Base-by-base conservation (phyloP, 2,329 filamentous ascomycete species). In the Penicillium sp. region DNA sequence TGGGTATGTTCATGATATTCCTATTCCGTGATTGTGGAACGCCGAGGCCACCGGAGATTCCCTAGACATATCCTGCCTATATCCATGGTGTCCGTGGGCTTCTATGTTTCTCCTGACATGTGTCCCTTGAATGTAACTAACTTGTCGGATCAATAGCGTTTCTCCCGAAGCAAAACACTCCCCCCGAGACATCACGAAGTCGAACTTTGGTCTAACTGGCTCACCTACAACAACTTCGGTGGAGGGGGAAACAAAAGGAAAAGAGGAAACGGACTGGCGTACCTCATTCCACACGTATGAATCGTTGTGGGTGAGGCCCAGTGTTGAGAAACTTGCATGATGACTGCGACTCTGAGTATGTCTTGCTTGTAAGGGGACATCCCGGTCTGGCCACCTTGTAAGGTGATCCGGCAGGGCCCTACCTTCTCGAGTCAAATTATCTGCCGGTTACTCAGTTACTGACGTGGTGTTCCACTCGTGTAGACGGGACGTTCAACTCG, bases 401-500 rank as follows among this genome's bases (percentile, higher is more conserved):
- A 49, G 51, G 49, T 55, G 59, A 54, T 51, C 52, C 52, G 52
- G 44, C 60, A 57, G 33, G 46, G 48, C 48, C 52, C 48, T 55
- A 58, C 46, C 55, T 55, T 51, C 52, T 49, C 43, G 27, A 52
- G 55, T 51, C 48, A 49, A 46, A 53, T 7, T 54, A 56, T 66
- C 60, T 67, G 60, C 59, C 70, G 59, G 66, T 65, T 63, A 65
- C 65, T 68, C 64, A 67, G 64, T 70, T 74, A 65, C 71, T 76
- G 69, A 75, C 62, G 55, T 75, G 65, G 64, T 66, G 65, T 46
- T 68, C 65, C 61, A 69, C 63, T 67, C 54, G 59, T 68, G 68
- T 73, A 81, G 77, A 76, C 71, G 73, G 76, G 72, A 76, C 76
- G 68, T 81, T 80, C 71, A 78, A 79, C 63, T 77, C 79, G 67